A percentile compares a stretch with the other conserved stretches of the same genome.
Conservation (phyloP, 2,329 filamentous ascomycete species). For the Chaetomium sp. region DNA sequence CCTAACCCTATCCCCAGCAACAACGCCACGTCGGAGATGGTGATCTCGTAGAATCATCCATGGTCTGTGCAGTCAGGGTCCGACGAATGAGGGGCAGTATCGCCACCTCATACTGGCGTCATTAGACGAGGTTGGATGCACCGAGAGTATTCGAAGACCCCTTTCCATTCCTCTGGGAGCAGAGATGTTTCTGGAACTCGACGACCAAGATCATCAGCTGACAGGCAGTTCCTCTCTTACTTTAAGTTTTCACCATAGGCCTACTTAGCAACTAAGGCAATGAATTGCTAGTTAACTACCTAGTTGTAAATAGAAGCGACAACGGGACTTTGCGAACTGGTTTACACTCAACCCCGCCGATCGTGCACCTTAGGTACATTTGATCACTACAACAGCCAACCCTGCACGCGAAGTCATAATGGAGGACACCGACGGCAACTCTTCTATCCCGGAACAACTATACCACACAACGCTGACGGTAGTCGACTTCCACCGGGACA, state of each 20-base stretch:
- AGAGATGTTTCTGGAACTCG: neutral
- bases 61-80: neutral
- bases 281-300: neutral
- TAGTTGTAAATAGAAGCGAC: neutral
- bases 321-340: neutral
- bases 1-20: neutral
- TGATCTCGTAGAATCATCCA: neutral
- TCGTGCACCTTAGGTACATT: no score
- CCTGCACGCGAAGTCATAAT: constrained; percentile 2
- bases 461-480: constrained; percentile 45
- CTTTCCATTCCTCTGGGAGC: neutral
- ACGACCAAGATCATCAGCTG: neutral
- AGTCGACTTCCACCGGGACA: constrained; percentile 39
- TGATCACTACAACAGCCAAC: neutral
- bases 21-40: neutral
- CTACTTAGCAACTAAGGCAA: neutral
- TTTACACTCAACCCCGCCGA: neutral
- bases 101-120: constrained; percentile 22
- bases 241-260: neutral
- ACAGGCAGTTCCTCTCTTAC: neutral
- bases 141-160: neutral
- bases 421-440: constrained; percentile 6
- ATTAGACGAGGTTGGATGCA: constrained; percentile 2
- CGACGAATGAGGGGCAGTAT: constrained; percentile 3
- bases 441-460: constrained; percentile 39